Base-by-base conservation (phyloP, 768 basidiomycete species). In the Pholiota microspora region DNA sequence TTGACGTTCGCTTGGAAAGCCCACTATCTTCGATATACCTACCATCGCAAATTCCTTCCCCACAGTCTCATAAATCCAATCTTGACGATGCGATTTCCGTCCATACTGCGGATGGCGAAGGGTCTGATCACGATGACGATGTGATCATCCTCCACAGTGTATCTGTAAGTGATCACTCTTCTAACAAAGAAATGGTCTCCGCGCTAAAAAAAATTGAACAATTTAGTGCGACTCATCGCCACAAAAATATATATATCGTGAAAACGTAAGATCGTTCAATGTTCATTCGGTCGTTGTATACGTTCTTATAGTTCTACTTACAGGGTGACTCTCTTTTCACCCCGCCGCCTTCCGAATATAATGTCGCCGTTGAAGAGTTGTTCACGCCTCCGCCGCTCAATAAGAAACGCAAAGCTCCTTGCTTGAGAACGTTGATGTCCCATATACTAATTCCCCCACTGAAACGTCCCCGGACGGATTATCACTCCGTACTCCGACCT, bases 51-150 rank as follows among this genome's bases (percentile, higher is more conserved):
- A 3, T 42, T 42, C 21, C 40, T 2, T 42, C 40, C 2, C 40
- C 40, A 6, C 7, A 2, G 12, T 42, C 40, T 7, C 18, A 42
- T 6, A 42, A 42, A 7, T 16, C 1, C 21, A 8, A 23, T 42
- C 16, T 7, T 4, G 60, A 65, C n/a, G n/a, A n/a, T n/a, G 42
- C 27, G 0, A 54, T 58, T 24, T 57, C 55, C 0, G 12, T 50
- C 13, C 53, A 58, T 21, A 56, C 54, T 8, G 55, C 53, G 15
- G 64, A 66, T 51, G 63, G 61, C 2, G 56, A 61, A 15, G 62
- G 61, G n/a, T 64, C 66, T 18, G 54, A 60, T 12, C 64, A 66
- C 12, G 64, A 62, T 29, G 62, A 59, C 1, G 63, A 59, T 1
- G 56, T 50, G 1, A 60, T 57, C 13, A 48, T 62, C 45, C 58